These are phyloP conservation scores for Arthrobotrys megalospora DNA, from an alignment of 2,329 filamentous ascomycete species.

Conservation along the genomic window DNA sequence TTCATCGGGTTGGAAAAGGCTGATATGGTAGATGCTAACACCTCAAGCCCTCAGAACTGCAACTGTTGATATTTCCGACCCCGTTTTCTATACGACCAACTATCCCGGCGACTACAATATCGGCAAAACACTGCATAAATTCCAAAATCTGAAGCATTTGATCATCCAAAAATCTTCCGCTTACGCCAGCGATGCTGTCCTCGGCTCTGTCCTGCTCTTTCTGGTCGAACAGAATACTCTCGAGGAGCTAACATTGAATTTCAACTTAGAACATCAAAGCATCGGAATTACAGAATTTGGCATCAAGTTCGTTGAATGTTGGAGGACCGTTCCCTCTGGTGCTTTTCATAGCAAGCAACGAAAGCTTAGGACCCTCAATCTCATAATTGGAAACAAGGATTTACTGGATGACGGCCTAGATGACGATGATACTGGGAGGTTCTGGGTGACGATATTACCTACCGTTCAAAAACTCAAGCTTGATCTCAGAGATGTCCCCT, in stretches of 20 bases:
- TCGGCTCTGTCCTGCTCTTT: conserved; percentile 34
- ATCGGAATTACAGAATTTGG: neutral
- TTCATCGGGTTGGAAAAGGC: neutral
- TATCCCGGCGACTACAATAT: conserved; percentile 34
- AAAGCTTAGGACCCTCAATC: conserved; percentile 20
- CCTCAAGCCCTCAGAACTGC: conserved; percentile 1
- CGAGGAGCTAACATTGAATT: conserved; percentile 38
- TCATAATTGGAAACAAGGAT: conserved; percentile 23
- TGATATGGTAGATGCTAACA: neutral
- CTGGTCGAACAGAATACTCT: conserved; percentile 43
- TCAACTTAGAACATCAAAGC: conserved; percentile 9
- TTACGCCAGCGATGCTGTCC: conserved; percentile 41
- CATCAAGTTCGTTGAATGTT: conserved; percentile 9
- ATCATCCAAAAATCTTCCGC: conserved; percentile 12
- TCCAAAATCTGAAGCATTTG: conserved; percentile 36
- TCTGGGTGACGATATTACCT: conserved; percentile 34
- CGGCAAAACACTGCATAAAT: conserved; percentile 23
- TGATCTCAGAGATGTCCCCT: conserved; percentile 10
- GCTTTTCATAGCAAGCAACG: conserved; percentile 26
- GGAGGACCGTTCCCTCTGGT: neutral
- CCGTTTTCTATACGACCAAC: conserved; percentile 21
- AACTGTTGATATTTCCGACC: conserved; percentile 39
- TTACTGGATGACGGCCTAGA: conserved; percentile 20
- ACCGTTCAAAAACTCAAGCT: conserved; percentile 23
- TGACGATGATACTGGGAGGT: neutral